Percentiles rank a stretch among this genome's conserved stretches.
These are phyloP conservation scores for Paracoccidioides brasiliensis DNA, from an alignment of 2,329 filamentous ascomycete species.

Conservation along the genomic window DNA sequence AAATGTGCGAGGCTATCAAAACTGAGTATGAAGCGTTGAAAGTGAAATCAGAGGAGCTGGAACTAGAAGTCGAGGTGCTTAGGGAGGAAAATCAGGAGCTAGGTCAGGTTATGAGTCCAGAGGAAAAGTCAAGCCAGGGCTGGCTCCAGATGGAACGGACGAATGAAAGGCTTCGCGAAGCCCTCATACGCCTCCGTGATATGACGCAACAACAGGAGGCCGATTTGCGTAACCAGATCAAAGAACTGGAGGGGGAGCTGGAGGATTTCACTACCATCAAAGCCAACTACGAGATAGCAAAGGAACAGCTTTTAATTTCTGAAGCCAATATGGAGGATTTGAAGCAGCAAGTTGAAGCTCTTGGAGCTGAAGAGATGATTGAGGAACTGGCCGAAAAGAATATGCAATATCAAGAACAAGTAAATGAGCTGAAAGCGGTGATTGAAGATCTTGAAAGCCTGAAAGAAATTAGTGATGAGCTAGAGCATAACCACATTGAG, in stretches of 20 bases:
- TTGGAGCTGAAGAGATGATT: slow-evolving; percentile 85
- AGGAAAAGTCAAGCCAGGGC: slow-evolving; percentile 73
- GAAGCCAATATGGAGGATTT: slow-evolving; percentile 73
- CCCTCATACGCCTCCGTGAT: slow-evolving; percentile 71
- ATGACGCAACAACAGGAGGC: slow-evolving; percentile 74
- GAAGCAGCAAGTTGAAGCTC: slow-evolving; percentile 77
- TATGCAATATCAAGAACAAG: slow-evolving; percentile 65
- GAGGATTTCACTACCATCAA: slow-evolving; percentile 54
- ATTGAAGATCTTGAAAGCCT: slow-evolving; percentile 81
- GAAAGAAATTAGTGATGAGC: slow-evolving; percentile 86
- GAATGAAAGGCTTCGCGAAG: slow-evolving; percentile 77
- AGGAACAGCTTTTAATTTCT: slow-evolving; percentile 58
- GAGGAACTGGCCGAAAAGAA: slow-evolving; percentile 84
- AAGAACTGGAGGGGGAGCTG: slow-evolving; percentile 58
- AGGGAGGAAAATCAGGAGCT: slow-evolving; percentile 78
- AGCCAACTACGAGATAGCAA: slow-evolving; percentile 54
- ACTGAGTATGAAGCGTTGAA: slow-evolving; percentile 67
- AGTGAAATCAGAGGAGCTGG: slow-evolving; percentile 65
- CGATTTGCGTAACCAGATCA: slow-evolving; percentile 63
- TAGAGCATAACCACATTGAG: slow-evolving; percentile 85
- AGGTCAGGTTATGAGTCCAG: slow-evolving; percentile 69
- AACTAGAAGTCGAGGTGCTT: slow-evolving; percentile 77
- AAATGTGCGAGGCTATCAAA: slow-evolving; percentile 71
- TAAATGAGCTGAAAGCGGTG: slow-evolving; percentile 66
- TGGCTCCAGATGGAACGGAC: slow-evolving; percentile 87